Evolutionary conservation across 768 basidiomycete species (phyloP).

Genomic region (Tylopilus balloui): DNA sequence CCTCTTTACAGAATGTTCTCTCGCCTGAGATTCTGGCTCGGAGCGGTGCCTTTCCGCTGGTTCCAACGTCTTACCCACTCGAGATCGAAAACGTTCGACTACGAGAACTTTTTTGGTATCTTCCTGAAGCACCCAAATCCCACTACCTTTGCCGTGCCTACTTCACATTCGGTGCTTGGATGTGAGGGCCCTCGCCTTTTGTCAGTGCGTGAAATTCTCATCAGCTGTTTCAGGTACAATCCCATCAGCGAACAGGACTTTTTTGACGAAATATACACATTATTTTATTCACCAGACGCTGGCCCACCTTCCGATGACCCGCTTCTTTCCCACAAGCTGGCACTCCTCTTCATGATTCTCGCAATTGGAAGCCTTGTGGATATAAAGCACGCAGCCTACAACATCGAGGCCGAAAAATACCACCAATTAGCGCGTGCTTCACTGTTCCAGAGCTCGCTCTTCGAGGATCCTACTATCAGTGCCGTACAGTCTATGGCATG

Average conservation of each 20-base stretch:
- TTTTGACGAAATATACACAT: constrained; percentile 52
- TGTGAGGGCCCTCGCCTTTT: constrained; percentile 40
- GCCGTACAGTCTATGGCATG: constrained; percentile 65
- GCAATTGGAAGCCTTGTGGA: constrained; percentile 65
- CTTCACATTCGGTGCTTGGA: constrained; percentile 65
- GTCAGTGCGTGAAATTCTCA: constrained; percentile 6
- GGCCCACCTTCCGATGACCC: constrained; percentile 47
- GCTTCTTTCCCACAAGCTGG: constrained; percentile 54
- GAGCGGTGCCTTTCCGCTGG: constrained; percentile 63
- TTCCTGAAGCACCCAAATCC: constrained; percentile 58
- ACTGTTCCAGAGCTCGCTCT: constrained; percentile 58
- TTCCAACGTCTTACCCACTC: constrained; percentile 37
- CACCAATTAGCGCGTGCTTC: constrained; percentile 63
- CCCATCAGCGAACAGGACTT: constrained; percentile 59
- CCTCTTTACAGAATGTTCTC: constrained; percentile 50
- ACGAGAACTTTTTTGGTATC: constrained; percentile 62
- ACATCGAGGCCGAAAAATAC: constrained; percentile 65
- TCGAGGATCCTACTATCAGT: constrained; percentile 64
- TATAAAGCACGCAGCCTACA: constrained; percentile 50
- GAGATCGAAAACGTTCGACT: constrained; percentile 45
- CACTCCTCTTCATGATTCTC: constrained; percentile 61
- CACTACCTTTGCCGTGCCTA: constrained; percentile 57
- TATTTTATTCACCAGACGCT: constrained; percentile 50
- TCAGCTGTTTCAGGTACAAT: constrained; percentile 48
- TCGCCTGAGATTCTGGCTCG: constrained; percentile 59